Evolutionary conservation across 371 early-diverging fungal species (phyloP).

Genomic region (Mortierella sp.): DNA sequence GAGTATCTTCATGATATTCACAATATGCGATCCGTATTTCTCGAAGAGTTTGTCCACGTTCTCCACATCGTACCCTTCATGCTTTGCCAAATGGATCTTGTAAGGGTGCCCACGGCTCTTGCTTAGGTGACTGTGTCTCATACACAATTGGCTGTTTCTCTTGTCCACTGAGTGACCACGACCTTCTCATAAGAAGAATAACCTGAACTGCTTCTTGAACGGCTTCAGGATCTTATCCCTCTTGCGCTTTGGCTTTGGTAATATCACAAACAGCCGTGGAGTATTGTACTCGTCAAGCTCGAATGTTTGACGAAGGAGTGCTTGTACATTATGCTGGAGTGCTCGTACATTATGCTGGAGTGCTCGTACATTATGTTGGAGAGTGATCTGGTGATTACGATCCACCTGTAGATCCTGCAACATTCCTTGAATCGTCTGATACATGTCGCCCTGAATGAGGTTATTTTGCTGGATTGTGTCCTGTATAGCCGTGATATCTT

Average conservation of each 20-base stretch:
- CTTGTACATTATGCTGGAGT: too few relatives aligned
- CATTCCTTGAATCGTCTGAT: too few relatives aligned
- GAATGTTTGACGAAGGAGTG: too few relatives aligned
- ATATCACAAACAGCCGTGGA: neutral
- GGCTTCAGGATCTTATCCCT: neutral
- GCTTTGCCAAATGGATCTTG: conserved; percentile 20
- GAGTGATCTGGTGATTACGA: too few relatives aligned
- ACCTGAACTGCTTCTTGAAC: neutral
- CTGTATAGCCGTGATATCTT: too few relatives aligned
- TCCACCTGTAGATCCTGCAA: too few relatives aligned
- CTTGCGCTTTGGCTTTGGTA: neutral
- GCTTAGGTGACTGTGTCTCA: too few relatives aligned
- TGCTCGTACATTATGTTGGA: too few relatives aligned
- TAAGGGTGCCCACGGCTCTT: neutral
- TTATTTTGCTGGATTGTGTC: too few relatives aligned
- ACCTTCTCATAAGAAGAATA: conserved; percentile 13
- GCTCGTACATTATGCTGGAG: too few relatives aligned
- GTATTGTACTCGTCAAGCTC: neutral
- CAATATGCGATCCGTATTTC: conserved; percentile 11
- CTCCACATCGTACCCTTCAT: conserved; percentile 21
- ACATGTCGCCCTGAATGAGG: too few relatives aligned
- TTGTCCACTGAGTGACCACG: neutral
- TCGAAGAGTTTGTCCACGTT: conserved; percentile 13
- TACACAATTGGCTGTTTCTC: too few relatives aligned
- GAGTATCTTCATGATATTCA: conserved; percentile 16